These are phyloP conservation scores for Cladosporium austrohemisphaericum DNA, from an alignment of 2,329 filamentous ascomycete genomes.

Conservation along the genomic window DNA sequence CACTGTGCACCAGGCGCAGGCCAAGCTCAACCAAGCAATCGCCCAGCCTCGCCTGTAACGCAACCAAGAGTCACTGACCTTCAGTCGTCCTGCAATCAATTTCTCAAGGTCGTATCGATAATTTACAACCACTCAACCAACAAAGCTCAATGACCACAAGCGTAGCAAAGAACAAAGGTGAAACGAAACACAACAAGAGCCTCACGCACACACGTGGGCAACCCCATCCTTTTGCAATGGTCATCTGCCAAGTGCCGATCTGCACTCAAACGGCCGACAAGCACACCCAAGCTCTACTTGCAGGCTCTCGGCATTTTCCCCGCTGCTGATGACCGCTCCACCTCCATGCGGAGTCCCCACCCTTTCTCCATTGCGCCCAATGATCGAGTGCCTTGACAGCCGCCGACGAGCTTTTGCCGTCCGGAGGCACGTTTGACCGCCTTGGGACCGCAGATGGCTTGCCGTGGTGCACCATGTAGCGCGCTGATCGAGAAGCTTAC, in stretches of 20 bases:
- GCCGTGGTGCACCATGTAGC: too few species aligned
- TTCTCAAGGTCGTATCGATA: too few species aligned
- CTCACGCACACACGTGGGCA: neutral
- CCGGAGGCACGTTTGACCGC: constrained; percentile 1
- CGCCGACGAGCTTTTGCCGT: neutral
- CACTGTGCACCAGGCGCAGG: neutral
- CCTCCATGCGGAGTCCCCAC: constrained; percentile 12
- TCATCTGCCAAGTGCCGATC: constrained; percentile 10
- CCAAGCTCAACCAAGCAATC: constrained; percentile 13
- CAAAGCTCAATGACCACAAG: neutral
- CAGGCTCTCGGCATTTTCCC: constrained; percentile 3
- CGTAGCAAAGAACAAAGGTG: neutral
- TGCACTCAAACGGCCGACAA: constrained; percentile 5
- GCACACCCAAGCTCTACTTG: constrained; percentile 10
- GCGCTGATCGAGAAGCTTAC: neutral
- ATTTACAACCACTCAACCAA: too few species aligned
- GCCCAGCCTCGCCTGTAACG: neutral
- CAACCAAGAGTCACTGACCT: neutral
- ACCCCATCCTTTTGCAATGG: neutral
- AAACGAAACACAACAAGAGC: neutral
- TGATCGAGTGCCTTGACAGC: neutral
- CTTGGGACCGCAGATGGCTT: too few species aligned
- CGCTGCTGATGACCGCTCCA: constrained; percentile 1
- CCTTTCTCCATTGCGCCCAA: neutral
- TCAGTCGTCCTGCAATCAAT: too few species aligned